Conservation (phyloP, 2,329 filamentous ascomycete genomes). For the Venturia carpophila region DNA sequence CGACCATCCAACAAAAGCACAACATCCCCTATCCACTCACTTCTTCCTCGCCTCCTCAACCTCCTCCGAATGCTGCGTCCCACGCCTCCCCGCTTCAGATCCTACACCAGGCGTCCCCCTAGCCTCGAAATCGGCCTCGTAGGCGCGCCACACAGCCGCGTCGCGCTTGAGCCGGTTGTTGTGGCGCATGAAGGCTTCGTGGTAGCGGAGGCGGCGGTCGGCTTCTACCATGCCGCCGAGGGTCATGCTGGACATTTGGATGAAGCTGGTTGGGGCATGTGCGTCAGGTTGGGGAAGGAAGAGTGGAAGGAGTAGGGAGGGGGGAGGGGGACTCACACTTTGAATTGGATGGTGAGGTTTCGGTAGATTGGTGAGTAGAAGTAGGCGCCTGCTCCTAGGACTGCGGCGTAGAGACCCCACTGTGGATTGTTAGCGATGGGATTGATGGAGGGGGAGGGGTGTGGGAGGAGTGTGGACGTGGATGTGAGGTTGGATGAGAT, state of each 20-base stretch:
- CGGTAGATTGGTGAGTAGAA: conserved; percentile 63
- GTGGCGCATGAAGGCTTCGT: conserved; percentile 57
- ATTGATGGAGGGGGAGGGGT: not conserved
- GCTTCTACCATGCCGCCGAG: conserved; percentile 69
- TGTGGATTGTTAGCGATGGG: conserved; percentile 24
- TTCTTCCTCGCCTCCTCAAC: not conserved
- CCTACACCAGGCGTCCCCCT: conserved; percentile 31
- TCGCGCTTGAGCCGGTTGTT: conserved; percentile 45
- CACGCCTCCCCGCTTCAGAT: conserved; percentile 27
- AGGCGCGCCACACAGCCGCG: conserved; percentile 59
- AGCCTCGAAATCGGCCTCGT: conserved; percentile 53
- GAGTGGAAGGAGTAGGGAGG: not conserved
- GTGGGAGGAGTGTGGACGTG: conserved; percentile 7
- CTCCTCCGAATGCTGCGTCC: conserved; percentile 3
- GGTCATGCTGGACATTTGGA: conserved; percentile 84
- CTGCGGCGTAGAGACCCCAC: conserved; percentile 61
- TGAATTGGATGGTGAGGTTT: conserved; percentile 65
- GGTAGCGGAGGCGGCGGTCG: conserved; percentile 57
- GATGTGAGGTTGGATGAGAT: not conserved
- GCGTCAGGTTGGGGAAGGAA: conserved; percentile 1
- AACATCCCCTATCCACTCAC: not conserved
- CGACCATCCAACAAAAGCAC: not conserved
- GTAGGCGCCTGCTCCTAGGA: conserved; percentile 56
- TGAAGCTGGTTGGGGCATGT: conserved; percentile 47
- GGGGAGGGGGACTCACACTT: conserved; percentile 49